Conservation (phyloP, 495 filamentous ascomycete genomes). For the Saxophila tyrrhenica region DNA sequence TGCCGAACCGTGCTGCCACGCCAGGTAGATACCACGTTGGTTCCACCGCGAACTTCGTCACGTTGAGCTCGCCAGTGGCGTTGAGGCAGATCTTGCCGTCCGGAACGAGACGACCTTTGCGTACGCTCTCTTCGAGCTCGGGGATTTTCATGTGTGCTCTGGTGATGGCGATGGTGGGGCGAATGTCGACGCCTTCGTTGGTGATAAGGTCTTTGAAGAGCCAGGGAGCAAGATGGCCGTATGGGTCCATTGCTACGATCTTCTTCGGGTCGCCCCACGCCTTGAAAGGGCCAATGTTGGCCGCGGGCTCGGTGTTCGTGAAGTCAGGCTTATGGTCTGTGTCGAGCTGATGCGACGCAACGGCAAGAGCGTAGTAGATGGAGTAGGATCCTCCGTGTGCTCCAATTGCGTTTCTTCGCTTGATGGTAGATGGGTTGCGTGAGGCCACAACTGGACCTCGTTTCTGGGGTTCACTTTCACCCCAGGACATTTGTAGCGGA, state of each 20-base stretch:
- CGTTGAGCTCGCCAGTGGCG: constrained; percentile 69
- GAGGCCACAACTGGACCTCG: constrained; percentile 90
- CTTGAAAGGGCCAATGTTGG: constrained; percentile 73
- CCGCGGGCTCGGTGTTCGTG: constrained; percentile 87
- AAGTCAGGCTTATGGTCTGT: constrained; percentile 83
- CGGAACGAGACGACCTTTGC: constrained; percentile 58
- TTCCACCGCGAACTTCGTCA: constrained; percentile 95
- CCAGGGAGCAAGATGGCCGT: constrained; percentile 81
- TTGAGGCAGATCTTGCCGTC: constrained; percentile 91
- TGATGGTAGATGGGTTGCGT: constrained; percentile 59
- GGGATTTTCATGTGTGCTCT: constrained; percentile 94
- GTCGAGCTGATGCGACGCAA: constrained; percentile 80
- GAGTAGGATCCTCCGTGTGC: constrained; percentile 97
- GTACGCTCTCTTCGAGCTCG: constrained; percentile 82
- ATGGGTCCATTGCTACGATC: constrained; percentile 96
- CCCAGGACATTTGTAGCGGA: constrained; percentile 81
- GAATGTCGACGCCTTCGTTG: constrained; percentile 67
- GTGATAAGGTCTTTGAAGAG: constrained; percentile 57
- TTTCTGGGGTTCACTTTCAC: constrained; percentile 56
- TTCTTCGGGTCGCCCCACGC: constrained; percentile 87
- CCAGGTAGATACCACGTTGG: constrained; percentile 93
- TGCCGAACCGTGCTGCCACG: constrained; percentile 88
- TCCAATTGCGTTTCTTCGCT: constrained; percentile 72
- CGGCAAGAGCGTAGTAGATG: constrained; percentile 88
- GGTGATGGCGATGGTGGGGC: constrained; percentile 90